Conservation (phyloP, 2,329 filamentous ascomycete species). For the Hypoxylon sp. region DNA sequence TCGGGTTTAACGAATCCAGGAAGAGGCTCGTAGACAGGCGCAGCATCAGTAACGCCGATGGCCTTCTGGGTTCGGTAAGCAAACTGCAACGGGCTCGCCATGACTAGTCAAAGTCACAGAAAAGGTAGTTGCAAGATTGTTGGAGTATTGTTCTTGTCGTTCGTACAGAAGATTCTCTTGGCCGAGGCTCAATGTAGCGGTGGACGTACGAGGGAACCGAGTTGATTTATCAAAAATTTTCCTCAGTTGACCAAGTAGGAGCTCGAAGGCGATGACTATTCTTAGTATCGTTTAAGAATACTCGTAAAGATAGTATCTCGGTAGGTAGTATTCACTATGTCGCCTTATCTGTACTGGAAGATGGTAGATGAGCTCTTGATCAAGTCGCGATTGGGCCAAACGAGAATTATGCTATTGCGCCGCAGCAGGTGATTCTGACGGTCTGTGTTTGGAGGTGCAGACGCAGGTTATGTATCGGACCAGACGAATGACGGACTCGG, state of each 20-base stretch:
- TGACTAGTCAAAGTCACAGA: constrained; percentile 93
- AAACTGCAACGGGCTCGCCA: constrained; percentile 94
- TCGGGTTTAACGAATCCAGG: constrained; percentile 88
- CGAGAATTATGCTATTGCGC: constrained; percentile 29
- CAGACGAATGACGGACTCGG: constrained; percentile 24
- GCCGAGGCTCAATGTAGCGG: constrained; percentile 22
- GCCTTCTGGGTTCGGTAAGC: constrained; percentile 97
- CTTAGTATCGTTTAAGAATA: constrained; percentile 31
- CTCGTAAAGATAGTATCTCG: constrained; percentile 20
- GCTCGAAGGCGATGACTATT: constrained; percentile 14
- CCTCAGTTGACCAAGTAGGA: constrained; percentile 24
- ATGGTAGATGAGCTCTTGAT: constrained; percentile 6
- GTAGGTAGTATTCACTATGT: constrained; percentile 22
- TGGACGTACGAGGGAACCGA: constrained; percentile 24
- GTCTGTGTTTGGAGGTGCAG: constrained; percentile 16
- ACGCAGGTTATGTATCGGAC: constrained; percentile 21
- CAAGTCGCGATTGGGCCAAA: constrained; percentile 16
- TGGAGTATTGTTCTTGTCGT: constrained; percentile 50
- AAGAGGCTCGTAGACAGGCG: constrained; percentile 87
- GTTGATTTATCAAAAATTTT: constrained; percentile 44
- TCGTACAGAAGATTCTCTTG: constrained; percentile 36
- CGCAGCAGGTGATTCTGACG: constrained; percentile 29
- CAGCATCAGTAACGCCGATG: constrained; percentile 93
- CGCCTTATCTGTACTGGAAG: constrained; percentile 18
- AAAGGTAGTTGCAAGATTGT: constrained; percentile 42